Base-by-base conservation (phyloP, 768 basidiomycete genomes). In the Postia placenta region DNA sequence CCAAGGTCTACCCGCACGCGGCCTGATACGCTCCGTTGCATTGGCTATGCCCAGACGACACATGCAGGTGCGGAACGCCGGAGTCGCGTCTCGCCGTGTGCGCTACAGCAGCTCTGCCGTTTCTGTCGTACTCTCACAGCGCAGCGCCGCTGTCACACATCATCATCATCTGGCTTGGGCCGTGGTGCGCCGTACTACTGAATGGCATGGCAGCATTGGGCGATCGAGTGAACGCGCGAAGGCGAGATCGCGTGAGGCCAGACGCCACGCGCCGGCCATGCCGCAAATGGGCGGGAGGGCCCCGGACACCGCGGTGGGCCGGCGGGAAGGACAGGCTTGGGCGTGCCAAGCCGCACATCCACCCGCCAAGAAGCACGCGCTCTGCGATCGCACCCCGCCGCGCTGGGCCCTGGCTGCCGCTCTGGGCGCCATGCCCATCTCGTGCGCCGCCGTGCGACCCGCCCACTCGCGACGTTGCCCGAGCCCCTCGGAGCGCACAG, bases 401-500 rank as follows among this genome's bases (percentile, higher is more conserved):
- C n/a, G n/a, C n/a, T n/a, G n/a, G n/a, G n/a, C n/a, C n/a, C n/a
- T n/a, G n/a, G n/a, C n/a, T n/a, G n/a, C n/a, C n/a, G n/a, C n/a
- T n/a, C n/a, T n/a, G n/a, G n/a, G n/a, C n/a, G n/a, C n/a, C n/a
- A n/a, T n/a, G n/a, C n/a, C 23, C 4, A 42, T 42, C 17, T 42
- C 41, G 11, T 33, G 9, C 30, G 9, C 30, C 15, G 7, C 17
- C 17, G 19, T 23, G 11, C 15, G 9, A 7, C 30, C 30, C 15
- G 7, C 17, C 42, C 17, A n/a, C 7, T 45, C 44, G 30, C 33
- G 28, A 45, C 33, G 28, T 24, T 30, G 6, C 44, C 44, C 44
- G 44, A n/a, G 33, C 20, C 44, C 6, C 33, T 45, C 44, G 44
- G 44, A 45, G 44, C 44, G 44, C 44, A 36, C 44, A 45, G 44